Base-by-base conservation (phyloP, 371 early-diverging fungal genomes). In the Lichtheimia ornata region DNA sequence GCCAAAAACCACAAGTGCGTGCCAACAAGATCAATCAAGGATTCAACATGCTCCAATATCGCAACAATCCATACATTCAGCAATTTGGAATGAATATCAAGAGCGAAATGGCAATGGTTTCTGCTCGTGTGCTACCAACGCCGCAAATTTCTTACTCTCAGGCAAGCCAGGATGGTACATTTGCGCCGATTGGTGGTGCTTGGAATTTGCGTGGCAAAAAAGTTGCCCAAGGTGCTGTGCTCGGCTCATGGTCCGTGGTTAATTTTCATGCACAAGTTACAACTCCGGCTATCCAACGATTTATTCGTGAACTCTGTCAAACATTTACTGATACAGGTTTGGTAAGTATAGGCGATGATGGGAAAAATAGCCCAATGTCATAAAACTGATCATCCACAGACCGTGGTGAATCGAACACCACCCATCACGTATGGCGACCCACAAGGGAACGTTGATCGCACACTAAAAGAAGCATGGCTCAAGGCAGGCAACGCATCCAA, bases 171-270 rank as follows among this genome's bases (percentile, higher is more conserved):
- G 90, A 91, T 14, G 79, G 89, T 35, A 72, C 69, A 18, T 82
- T 93, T 51, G 74, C 77, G 22, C 97, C 98, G 13, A 69, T 77
- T 14, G 84, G 81, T 62, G 97, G 97, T 40, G 87, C 90, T 12
- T 98, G 98, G 98, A 96, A 97, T 73, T 77, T 98, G 63, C 83
- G 88, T 57, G 91, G 91, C 62, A 93, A 94, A 77, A 90, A 89
- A 76, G 84, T 93, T 2, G 86, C 83, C 25, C 78, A 81, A 25
- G 94, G 94, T 30, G 90, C 87, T 14, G 84, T 81, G 12, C 83
- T 96, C 24, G 80, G 86, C 18, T 88, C 90, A n/a, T 96, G 96
- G 96, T 80, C 85, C 17, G 90, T 97, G 25, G 83, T 95, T 7
- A 81, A 82, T 50, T 85, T 89, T 62, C 67, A 71, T 42, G 57